Conservation (phyloP, 225 moss, liverwort and hornwort species). For the Polytrichum commune region DNA sequence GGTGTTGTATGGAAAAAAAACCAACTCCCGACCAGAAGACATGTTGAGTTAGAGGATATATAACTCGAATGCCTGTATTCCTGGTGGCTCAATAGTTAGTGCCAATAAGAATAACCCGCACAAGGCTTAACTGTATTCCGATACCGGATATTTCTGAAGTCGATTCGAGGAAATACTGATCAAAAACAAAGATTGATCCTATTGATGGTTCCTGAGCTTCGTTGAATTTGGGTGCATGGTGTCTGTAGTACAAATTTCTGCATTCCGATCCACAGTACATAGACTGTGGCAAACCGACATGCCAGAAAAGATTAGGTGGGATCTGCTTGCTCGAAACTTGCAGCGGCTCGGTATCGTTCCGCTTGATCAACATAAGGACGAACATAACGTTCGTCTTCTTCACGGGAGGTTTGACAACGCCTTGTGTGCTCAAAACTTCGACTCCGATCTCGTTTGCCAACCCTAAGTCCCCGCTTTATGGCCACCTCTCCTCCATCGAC, state of each 20-base stretch:
- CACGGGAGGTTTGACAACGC: constrained; percentile 36
- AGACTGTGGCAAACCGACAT: constrained; percentile 27
- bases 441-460: constrained; percentile 41
- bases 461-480: constrained; percentile 51
- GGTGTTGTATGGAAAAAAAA: too few species aligned
- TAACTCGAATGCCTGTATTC: too few species aligned
- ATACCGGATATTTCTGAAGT: too few species aligned
- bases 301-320: constrained; percentile 7
- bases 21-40: too few species aligned
- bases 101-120: too few species aligned
- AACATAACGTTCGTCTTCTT: constrained; percentile 46
- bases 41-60: too few species aligned
- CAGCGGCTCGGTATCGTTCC: constrained; percentile 51
- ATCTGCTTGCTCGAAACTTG: constrained; percentile 28
- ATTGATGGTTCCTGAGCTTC: too few species aligned
- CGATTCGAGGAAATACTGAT: too few species aligned
- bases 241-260: constrained; percentile 40
- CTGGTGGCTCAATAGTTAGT: too few species aligned
- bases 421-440: constrained; percentile 40
- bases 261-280: constrained; percentile 38
- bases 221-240: too few species aligned
- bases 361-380: constrained; percentile 62
- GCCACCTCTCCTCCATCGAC: constrained; percentile 48
- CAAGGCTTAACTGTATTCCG: too few species aligned
- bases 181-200: too few species aligned